Conservation (phyloP, 768 basidiomycete species). For the Crucibulum laeve region DNA sequence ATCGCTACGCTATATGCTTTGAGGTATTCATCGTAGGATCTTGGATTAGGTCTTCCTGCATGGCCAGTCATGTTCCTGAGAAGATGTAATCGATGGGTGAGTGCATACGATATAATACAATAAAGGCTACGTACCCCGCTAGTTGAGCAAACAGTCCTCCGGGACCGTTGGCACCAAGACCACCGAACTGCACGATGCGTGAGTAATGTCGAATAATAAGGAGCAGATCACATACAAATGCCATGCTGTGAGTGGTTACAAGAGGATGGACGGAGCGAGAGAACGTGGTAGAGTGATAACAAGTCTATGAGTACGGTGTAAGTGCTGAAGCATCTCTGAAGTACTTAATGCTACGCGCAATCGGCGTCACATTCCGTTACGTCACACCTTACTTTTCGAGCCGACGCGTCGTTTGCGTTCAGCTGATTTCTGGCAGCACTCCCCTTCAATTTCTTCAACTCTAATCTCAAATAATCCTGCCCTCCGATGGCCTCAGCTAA, state of each 20-base stretch:
- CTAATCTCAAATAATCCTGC: constrained; percentile 7
- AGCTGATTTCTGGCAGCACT: too few relatives aligned
- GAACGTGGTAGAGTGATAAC: constrained; percentile 4
- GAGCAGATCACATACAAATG: constrained; percentile 32
- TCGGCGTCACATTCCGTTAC: neutral
- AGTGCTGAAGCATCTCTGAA: neutral
- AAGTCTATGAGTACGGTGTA: neutral
- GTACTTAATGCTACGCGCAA: constrained; percentile 2
- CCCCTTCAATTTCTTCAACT: neutral
- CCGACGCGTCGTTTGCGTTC: constrained; percentile 4
- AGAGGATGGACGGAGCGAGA: constrained; percentile 5
- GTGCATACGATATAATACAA: neutral
- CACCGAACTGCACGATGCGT: constrained; percentile 29
- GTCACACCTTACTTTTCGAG: constrained; percentile 1
- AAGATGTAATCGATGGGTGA: constrained; percentile 39
- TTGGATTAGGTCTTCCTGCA: constrained; percentile 51
- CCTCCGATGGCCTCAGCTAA: constrained; percentile 28
- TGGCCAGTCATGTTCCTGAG: constrained; percentile 41
- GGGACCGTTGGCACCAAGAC: constrained; percentile 48
- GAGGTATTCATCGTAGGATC: constrained; percentile 87
- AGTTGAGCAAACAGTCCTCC: constrained; percentile 64
- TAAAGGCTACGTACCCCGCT: constrained; percentile 40
- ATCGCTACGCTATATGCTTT: constrained; percentile 96
- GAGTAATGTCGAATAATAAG: constrained; percentile 1
- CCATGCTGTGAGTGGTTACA: constrained; percentile 26